These are phyloP conservation scores for Salvia sclarea DNA, from an alignment of 305 asterid genomes.

Conservation along the genomic window DNA sequence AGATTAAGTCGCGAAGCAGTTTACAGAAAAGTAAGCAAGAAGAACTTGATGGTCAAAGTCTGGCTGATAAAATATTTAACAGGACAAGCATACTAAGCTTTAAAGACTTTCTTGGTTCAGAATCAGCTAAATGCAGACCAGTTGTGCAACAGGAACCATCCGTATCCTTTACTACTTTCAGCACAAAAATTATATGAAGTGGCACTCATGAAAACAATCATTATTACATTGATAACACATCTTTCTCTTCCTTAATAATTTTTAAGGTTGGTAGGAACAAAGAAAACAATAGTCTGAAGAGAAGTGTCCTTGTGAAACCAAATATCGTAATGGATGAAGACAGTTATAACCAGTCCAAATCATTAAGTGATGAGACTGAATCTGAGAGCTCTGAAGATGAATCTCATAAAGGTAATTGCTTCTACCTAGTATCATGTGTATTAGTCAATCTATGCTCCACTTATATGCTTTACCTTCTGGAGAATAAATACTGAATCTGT, in stretches of 20 bases:
- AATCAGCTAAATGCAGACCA: slow-evolving; percentile 40
- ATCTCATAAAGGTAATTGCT: slow-evolving; percentile 56
- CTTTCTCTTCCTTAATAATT: slow-evolving; percentile 46
- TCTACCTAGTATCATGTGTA: slow-evolving; percentile 28
- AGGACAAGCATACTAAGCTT: slow-evolving; percentile 47
- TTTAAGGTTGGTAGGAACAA: slow-evolving; percentile 51
- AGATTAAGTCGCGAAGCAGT: slow-evolving; percentile 43
- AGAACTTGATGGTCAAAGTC: slow-evolving; percentile 43
- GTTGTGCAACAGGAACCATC: slow-evolving; percentile 44
- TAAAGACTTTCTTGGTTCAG: slow-evolving; percentile 49
- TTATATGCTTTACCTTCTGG: slow-evolving; percentile 20
- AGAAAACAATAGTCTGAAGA: slow-evolving; percentile 39
- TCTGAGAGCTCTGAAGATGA: slow-evolving; percentile 56
- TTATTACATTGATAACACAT: slow-evolving; percentile 24
- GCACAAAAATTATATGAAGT: slow-evolving; percentile 27
- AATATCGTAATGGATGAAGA: slow-evolving; percentile 48
- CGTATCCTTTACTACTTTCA: slow-evolving; percentile 55
- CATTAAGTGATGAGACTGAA: slow-evolving; percentile 47
- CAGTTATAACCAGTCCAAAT: slow-evolving; percentile 41
- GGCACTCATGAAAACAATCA: slow-evolving; percentile 21
- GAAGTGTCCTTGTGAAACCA: slow-evolving; percentile 43
- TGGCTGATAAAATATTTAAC: slow-evolving; percentile 37
- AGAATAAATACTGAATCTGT: slow-evolving; percentile 15
- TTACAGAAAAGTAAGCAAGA: slow-evolving; percentile 39
- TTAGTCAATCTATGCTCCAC: slow-evolving; percentile 30